Conservation (phyloP, 2,329 filamentous ascomycete species). For the Xylaria sp. region DNA sequence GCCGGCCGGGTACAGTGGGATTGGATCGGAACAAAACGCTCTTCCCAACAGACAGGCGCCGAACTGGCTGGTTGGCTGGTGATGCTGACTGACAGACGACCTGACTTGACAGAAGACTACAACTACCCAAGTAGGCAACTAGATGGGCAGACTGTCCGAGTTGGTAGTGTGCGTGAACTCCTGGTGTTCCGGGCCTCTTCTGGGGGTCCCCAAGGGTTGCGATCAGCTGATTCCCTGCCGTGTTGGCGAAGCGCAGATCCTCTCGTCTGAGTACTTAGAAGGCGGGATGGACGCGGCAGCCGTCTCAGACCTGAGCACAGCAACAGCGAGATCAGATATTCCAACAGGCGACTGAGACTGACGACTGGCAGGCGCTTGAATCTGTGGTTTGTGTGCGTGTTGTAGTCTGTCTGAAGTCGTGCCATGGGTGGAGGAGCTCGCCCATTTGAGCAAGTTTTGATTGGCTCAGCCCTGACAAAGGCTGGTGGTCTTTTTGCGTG, state of each 20-base stretch:
- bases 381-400: conserved; percentile 29
- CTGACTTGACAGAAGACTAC: conserved; percentile 5
- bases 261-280: background rate
- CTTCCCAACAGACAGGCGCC: conserved; percentile 13
- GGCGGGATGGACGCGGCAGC: conserved; percentile 13
- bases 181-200: background rate
- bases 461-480: conserved; percentile 50
- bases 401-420: conserved; percentile 36
- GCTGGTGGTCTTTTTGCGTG: conserved; percentile 40
- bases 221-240: conserved; percentile 34
- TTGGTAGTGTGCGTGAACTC: background rate
- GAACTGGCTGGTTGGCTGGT: conserved; percentile 1
- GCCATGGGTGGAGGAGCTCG: conserved; percentile 46
- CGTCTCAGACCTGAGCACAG: conserved; percentile 6
- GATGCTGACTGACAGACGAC: background rate
- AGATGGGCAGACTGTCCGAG: conserved; percentile 4
- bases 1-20: conserved; percentile 24
- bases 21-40: conserved; percentile 19
- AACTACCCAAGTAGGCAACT: conserved; percentile 20
- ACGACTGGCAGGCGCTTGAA: conserved; percentile 29
- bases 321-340: conserved; percentile 16
- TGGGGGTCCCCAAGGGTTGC: conserved; percentile 7
- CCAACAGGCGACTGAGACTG: conserved; percentile 27
- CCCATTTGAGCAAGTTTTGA: conserved; percentile 60
- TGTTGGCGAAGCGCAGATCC: conserved; percentile 23